Base-by-base conservation (phyloP, 1,139 yeast genomes). In the Suhomyces guaymorum region DNA sequence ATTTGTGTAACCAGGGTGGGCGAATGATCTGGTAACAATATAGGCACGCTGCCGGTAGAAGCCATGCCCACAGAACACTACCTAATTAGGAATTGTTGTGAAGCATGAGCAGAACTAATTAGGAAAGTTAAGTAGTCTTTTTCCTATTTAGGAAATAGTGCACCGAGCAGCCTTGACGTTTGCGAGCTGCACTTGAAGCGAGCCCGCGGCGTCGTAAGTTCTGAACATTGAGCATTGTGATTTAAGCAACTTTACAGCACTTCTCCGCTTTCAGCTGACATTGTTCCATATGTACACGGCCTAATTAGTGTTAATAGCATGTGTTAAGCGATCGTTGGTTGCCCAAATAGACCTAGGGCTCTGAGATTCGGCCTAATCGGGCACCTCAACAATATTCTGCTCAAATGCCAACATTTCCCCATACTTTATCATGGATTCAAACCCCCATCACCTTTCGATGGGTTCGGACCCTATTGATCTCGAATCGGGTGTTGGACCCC, bases 51-150 rank as follows among this genome's bases (percentile, higher is more conserved):
- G 41, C 32, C 24, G 21, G 17, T 13, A 11, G 26, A 11, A 14
- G 41, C 39, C 26, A 18, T 15, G 24, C 12, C 16, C 22, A 19
- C 10, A 10, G 32, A 29, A 32, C 30, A 23, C 43, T 53, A 25
- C 59, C 56, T 46, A 39, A 43, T 33, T 24, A 42, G 59, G 61
- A 34, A 51, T 45, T 47, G 48, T 46, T 44, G 36, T 25, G 44
- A 44, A 32, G 42, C 24, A 39, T 37, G 28, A 9, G 17, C 22
- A 42, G 32, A 54, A 6, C 58, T 49, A 34, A 31, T 31, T 44
- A 44, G 58, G 57, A 26, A 30, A 34, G 30, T 27, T 29, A 32
- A 30, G 31, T 40, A 39, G 57, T 51, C 60, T 58, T 44, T 49
- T 53, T 48, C 62, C 57, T 40, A 35, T 32, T 47, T 47, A 46